phyloP scores from a whole-genome alignment of 2,329 filamentous ascomycete species.

The Colletotrichum higginsianum region DNA sequence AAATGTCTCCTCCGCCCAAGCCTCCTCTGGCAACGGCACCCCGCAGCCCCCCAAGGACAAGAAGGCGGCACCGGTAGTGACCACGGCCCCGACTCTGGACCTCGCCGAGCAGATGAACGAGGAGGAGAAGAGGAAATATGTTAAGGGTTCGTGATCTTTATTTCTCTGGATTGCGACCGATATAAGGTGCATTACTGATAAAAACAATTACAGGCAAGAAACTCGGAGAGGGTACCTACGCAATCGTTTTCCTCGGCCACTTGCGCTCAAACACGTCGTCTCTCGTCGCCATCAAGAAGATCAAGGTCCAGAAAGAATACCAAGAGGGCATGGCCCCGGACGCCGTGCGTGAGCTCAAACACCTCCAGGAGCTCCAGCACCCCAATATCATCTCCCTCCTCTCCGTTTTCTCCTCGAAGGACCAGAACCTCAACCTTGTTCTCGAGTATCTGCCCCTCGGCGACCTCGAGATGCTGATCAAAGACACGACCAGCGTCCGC shows the following conservation, averaged over 20 bases:
- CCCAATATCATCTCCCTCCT: slow-evolving; percentile 95
- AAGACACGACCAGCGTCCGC: slow-evolving; percentile 81
- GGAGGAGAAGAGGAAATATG: slow-evolving; percentile 87
- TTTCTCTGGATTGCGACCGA: not conserved
- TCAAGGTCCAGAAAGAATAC: slow-evolving; percentile 89
- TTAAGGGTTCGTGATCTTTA: slow-evolving; percentile 75
- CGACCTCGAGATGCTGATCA: slow-evolving; percentile 94
- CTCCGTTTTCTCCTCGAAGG: slow-evolving; percentile 94
- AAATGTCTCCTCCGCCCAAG: slow-evolving; percentile 55
- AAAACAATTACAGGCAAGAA: slow-evolving; percentile 77
- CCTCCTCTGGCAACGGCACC: slow-evolving; percentile 61
- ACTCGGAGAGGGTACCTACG: slow-evolving; percentile 96
- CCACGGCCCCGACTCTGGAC: slow-evolving; percentile 63
- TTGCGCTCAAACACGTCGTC: slow-evolving; percentile 79
- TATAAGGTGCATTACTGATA: not conserved
- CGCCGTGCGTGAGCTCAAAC: slow-evolving; percentile 95
- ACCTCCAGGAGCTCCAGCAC: slow-evolving; percentile 93
- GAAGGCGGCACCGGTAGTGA: slow-evolving; percentile 44
- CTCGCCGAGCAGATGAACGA: slow-evolving; percentile 87
- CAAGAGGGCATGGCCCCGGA: slow-evolving; percentile 94
- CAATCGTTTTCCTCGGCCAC: slow-evolving; percentile 92
- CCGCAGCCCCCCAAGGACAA: slow-evolving; percentile 51
- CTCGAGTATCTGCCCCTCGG: slow-evolving; percentile 95
- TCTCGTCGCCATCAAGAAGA: slow-evolving; percentile 93
- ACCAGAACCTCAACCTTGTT: slow-evolving; percentile 96